A percentile compares a stretch with the other conserved stretches of the same genome.
These are phyloP conservation scores for Blastocystis sp. DNA, from an alignment of 352 stramenopile species.

Conservation along the genomic window DNA sequence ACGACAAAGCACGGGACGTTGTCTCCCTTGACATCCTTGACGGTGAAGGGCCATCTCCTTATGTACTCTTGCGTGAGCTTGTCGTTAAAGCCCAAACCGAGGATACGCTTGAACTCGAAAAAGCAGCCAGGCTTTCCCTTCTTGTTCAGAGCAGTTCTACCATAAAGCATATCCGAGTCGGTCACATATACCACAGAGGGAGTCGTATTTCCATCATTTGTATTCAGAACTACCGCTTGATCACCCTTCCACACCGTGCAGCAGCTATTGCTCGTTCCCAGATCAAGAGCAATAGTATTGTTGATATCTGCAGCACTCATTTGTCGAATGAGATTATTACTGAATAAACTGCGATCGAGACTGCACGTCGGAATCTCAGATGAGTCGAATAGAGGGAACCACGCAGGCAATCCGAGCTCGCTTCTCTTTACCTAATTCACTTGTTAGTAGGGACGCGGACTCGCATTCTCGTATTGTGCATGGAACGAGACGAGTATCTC, in stretches of 20 bases:
- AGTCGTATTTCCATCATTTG: not conserved
- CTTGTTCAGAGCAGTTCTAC: not conserved
- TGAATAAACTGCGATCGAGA: not conserved
- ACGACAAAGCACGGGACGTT: not conserved
- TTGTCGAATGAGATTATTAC: not conserved
- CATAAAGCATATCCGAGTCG: not conserved
- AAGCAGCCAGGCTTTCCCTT: not conserved
- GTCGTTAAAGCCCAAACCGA: conserved; percentile 8
- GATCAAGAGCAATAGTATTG: conserved; percentile 33
- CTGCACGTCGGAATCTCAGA: not conserved
- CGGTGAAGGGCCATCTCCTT: not conserved
- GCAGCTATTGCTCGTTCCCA: conserved; percentile 58
- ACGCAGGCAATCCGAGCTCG: too few relatives aligned
- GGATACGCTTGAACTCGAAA: conserved; percentile 58
- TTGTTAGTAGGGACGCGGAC: too few relatives aligned
- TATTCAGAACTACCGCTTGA: not conserved
- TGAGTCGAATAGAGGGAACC: too few relatives aligned
- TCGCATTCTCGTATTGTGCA: too few relatives aligned
- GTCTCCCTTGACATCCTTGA: not conserved
- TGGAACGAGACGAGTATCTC: too few relatives aligned
- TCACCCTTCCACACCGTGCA: not conserved
- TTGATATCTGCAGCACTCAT: conserved; percentile 7
- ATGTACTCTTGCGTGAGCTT: not conserved
- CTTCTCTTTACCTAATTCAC: too few relatives aligned
- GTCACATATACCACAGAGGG: conserved; percentile 30